Percentiles rank a stretch among this genome's conserved stretches.
Conservation (phyloP, 768 basidiomycete species). For the Leccinum arenicola region DNA sequence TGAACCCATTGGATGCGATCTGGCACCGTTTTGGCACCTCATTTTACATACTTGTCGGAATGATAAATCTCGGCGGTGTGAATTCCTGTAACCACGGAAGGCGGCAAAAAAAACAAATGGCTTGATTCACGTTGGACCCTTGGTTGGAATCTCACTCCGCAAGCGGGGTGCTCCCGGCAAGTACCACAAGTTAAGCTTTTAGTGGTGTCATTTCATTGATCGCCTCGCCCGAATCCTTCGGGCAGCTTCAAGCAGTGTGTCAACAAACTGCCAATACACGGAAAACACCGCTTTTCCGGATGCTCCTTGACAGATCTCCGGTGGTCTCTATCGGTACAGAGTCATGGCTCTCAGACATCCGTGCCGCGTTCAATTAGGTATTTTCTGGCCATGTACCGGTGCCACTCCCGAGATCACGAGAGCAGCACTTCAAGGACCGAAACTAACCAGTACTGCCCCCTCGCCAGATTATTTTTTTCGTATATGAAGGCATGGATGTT, state of each 20-base stretch:
- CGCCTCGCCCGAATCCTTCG: slow-evolving; percentile 15
- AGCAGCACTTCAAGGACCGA: slow-evolving; percentile 29
- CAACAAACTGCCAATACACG: slow-evolving; percentile 3
- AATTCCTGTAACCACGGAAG: neutral
- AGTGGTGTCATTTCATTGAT: slow-evolving; percentile 20
- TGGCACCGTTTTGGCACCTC: slow-evolving; percentile 16
- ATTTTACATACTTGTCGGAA: slow-evolving; percentile 22
- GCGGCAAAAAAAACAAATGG: slow-evolving; percentile 1
- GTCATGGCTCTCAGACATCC: slow-evolving; percentile 34
- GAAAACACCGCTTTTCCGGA: slow-evolving; percentile 14
- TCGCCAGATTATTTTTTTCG: slow-evolving; percentile 6
- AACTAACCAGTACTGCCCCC: slow-evolving; percentile 28
- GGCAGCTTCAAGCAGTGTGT: slow-evolving; percentile 8
- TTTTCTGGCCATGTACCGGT: slow-evolving; percentile 45
- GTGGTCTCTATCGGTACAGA: slow-evolving; percentile 13
- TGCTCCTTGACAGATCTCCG: slow-evolving; percentile 18
- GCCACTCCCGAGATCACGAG: slow-evolving; percentile 45
- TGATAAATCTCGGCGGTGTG: slow-evolving; percentile 8
- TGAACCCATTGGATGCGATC: slow-evolving; percentile 20
- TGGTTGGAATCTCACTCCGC: slow-evolving; percentile 1
- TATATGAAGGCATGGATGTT: slow-evolving; percentile 30
- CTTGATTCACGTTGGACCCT: neutral
- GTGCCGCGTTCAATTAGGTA: slow-evolving; percentile 49
- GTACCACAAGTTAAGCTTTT: slow-evolving; percentile 29
- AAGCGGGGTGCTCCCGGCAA: slow-evolving; percentile 17